Evolutionary conservation across 2,329 filamentous ascomycete species (phyloP), one percentile per base, ranked within the genome.

Genomic region (Bipolaris zeicola): DNA sequence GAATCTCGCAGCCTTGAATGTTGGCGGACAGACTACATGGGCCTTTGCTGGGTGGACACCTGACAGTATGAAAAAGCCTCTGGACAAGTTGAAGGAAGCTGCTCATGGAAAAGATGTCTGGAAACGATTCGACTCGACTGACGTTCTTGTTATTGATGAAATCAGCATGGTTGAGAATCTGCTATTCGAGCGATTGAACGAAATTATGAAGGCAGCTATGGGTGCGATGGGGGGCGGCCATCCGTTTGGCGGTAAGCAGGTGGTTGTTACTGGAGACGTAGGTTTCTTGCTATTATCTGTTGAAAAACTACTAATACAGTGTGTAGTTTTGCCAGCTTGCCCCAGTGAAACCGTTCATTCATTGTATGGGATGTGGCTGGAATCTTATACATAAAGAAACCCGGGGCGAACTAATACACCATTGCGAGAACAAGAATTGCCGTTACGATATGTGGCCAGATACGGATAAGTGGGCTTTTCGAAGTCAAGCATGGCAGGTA

Each of bases 61-160:
- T 0, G 76, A 79, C 44, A 69, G 74, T 10, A 77, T 81, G 61
- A 82, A 81, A 53, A 72, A 71, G 34, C 60, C 76, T 0, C 61
- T 85, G 0, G 48, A 76, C 0, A 57, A 72, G 0, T 55, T 83
- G 20, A 69, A 67, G 33, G 3, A 33, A 0, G 64, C 43, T 1
- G 76, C 77, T 0, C 68, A 73, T 22, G 74, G 70, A 7, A 74
- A 74, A 8, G 66, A 71, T 2, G 66, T 77, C 0, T 69, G 60
- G 20, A 66, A 75, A 1, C 76, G 81, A 0, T 69, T 86, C 1
- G 64, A 18, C 0, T 31, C 69, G 0, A 85, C 82, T 0, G 77
- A 88, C 47, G 81, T 87, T 0, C 76, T 89, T 1, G 79, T 89
- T 22, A 84, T 89, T 14, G 86, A 89, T 62, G 87, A 89, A 70